phyloP scores from a whole-genome alignment of 2,329 filamentous ascomycete species.

The Davidsoniella australis region DNA sequence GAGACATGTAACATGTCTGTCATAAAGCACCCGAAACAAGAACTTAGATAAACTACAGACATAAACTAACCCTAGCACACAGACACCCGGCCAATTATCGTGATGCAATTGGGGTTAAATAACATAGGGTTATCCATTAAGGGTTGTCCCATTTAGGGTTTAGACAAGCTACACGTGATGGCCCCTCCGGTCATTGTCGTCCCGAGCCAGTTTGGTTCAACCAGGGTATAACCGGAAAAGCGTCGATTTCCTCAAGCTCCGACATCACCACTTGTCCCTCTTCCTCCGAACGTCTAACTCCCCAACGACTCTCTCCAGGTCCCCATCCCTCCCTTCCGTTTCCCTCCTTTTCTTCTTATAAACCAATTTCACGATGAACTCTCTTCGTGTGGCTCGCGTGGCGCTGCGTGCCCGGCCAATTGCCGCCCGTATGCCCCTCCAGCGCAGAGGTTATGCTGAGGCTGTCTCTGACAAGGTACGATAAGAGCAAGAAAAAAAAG shows the following conservation, averaged over 20 bases:
- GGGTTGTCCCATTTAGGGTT: not conserved
- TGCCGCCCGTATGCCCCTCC: constrained; percentile 56
- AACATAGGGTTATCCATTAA: not conserved
- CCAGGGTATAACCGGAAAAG: constrained; percentile 11
- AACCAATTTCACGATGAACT: constrained; percentile 57
- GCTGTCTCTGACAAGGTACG: constrained; percentile 66
- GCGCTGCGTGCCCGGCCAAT: constrained; percentile 66
- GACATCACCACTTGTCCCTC: constrained; percentile 12
- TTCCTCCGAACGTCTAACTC: constrained; percentile 6
- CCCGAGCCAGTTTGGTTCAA: constrained; percentile 10
- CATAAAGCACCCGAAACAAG: not conserved
- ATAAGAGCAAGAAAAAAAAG: too few relatives aligned
- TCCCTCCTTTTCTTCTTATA: constrained; percentile 14
- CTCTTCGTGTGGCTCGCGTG: constrained; percentile 77
- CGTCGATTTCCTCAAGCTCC: constrained; percentile 12
- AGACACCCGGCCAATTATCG: not conserved
- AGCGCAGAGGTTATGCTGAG: constrained; percentile 84
- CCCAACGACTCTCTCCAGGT: constrained; percentile 1
- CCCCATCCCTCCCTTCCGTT: not conserved
- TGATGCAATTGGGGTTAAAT: not conserved
- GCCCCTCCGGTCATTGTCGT: not conserved
- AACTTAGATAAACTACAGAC: not conserved
- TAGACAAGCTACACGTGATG: not conserved
- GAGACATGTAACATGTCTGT: not conserved
- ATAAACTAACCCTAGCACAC: not conserved